Base-by-base conservation (phyloP, 331 rosid genomes). In the Quercus tomentella region DNA sequence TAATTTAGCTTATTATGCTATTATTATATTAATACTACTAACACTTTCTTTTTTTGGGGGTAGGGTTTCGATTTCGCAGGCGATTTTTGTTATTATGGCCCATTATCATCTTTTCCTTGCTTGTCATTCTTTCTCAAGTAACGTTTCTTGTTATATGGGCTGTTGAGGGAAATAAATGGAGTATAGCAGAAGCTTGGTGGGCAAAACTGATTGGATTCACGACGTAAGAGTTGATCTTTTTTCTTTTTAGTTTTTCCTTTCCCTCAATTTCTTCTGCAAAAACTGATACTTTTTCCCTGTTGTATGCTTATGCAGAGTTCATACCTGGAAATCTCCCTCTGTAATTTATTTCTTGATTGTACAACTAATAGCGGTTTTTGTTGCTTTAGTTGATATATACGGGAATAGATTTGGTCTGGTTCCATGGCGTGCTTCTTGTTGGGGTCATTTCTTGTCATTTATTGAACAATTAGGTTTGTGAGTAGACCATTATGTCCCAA, bases 181-280 rank as follows among this genome's bases (percentile, higher is more conserved):
- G 87, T 62, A 45, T 77, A 41, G 78, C 85, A 15, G 89, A 87
- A 82, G 76, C 85, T 73, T 88, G 92, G 97, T 91, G 98, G 99
- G 88, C 89, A 79, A 87, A 93, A 77, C 83, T 96, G 87, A 83
- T 91, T 62, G 99, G 99, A 74, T 82, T 96, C 74, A 88, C 89
- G 93, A 92, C 70, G 99, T 96, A 87, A 76, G 93, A 28, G 68
- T 76, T 76, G 79, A 66, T 74, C 55, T 77, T 60, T 69, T 81
- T 77, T 76, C 22, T 72, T 72, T 79, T 80, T 49, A 31, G 55
- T 80, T 65, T 61, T n/a, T 10, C 28, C 8, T 11, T 4, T 75
- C 56, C 68, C 25, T 51, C 37, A 62, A 8, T 56, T 56, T 77
- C 70, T 31, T 74, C 57, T 23, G 8, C 73, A 33, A 73, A 51